Evolutionary conservation across 2,329 filamentous ascomycete species (phyloP), one percentile per base, ranked within the genome.

Genomic region (Aureobasidium vineae): DNA sequence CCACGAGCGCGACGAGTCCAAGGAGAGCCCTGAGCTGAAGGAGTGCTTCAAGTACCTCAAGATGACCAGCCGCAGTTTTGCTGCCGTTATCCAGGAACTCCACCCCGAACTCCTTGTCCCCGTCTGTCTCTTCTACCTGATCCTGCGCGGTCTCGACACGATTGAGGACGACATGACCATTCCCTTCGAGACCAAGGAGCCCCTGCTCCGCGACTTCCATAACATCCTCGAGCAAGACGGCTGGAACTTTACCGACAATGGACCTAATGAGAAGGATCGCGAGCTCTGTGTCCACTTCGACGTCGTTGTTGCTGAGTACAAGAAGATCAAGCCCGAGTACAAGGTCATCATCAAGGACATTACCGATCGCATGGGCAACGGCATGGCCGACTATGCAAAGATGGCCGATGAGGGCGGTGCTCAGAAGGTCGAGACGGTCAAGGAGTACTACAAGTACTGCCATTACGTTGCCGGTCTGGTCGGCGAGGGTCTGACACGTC

Each of bases 391-490:
- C 79, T 99, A 96, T 77, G 90, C 86, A 47, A 83, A 90, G 71
- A 95, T 96, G 73, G 88, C 91, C 16, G 68, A 68, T 36, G 65
- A 68, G 26, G 65, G 68, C 36, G 91, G 92, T 72, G 81, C 85
- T 70, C 87, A 92, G 68, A 92, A 92, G 56, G 89, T 98, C 67
- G 84, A 92, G 75, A 94, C 90, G 0, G 80, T 96, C 72, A 84
- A 89, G 63, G 93, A 98, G 72, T 99, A 98, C 78, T 93, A 99
- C 80, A 82, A 93, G 65, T 99, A 99, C 83, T 99, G 95, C 80
- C 92, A 96, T 78, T 98, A 98, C 75, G 95, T 99, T 36, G 95
- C 95, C n/a, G 95, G 95, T 36, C 83, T 99, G n/a, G 95, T 99
- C 40, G 95, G 95, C 66, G 94, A 98, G 78, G 95, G 95, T 50